Conservation (phyloP, 192 early-diverging fungal species). For the Funneliformis geosporum region DNA sequence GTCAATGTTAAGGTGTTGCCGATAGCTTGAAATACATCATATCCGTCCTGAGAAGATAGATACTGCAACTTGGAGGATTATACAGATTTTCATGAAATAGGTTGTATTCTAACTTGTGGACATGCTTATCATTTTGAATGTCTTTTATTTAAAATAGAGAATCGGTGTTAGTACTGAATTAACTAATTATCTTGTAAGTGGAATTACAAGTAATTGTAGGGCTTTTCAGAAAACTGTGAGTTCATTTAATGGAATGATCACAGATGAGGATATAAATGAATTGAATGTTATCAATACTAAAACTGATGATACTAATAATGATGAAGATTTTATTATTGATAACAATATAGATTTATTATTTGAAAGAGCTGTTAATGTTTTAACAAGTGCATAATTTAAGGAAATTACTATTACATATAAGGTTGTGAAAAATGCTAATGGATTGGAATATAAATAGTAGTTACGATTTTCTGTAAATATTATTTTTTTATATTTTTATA, state of each 20-base stretch:
- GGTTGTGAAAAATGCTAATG: too few species aligned
- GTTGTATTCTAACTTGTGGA: neutral
- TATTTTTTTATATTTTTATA: too few species aligned
- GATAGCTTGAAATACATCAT: neutral
- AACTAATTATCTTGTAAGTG: constrained; percentile 4
- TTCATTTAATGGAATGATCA: neutral
- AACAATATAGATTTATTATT: too few species aligned
- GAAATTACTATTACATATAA: too few species aligned
- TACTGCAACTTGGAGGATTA: too few species aligned
- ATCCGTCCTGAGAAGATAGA: neutral
- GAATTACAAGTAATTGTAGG: neutral
- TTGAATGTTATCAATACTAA: neutral
- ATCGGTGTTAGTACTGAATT: neutral
- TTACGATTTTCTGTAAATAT: too few species aligned
- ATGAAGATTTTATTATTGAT: too few species aligned
- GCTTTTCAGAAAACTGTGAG: neutral
- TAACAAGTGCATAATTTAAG: too few species aligned
- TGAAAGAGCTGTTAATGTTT: too few species aligned
- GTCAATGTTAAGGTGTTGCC: neutral
- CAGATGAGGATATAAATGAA: neutral
- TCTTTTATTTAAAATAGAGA: neutral
- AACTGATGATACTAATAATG: neutral
- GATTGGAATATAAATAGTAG: too few species aligned
- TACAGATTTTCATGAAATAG: too few species aligned
- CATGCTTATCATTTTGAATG: constrained; percentile 3